phyloP scores from a whole-genome alignment of 225 moss, liverwort and hornwort species.

The Physcomitrium patens region DNA sequence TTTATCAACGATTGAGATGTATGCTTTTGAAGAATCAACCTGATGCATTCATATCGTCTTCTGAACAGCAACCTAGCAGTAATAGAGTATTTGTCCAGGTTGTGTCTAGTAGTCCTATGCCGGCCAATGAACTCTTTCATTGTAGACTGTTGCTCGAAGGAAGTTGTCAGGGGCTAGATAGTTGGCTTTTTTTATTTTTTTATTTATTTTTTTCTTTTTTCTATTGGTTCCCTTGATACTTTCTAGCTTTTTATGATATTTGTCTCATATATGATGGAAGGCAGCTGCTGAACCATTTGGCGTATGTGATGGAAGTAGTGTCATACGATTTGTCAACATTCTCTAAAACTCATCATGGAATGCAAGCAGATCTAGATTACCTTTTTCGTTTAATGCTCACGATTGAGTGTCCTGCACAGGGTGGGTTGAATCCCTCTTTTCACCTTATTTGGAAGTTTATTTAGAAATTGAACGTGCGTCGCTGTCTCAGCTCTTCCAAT shows the following conservation, averaged over 20 bases:
- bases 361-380: neutral
- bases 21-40: neutral
- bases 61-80: conserved; percentile 8
- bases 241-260: neutral
- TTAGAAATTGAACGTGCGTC: conserved; percentile 89
- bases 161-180: neutral
- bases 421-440: conserved; percentile 74
- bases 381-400: neutral
- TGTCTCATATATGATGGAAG: conserved; percentile 5
- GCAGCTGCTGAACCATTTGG: conserved; percentile 14
- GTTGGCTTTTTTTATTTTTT: neutral
- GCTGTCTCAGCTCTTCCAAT: conserved; percentile 74
- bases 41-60: neutral
- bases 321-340: conserved; percentile 2
- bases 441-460: conserved; percentile 80
- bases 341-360: conserved; percentile 10
- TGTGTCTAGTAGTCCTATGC: conserved; percentile 18
- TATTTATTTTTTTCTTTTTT: neutral
- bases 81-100: conserved; percentile 5
- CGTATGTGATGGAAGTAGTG: conserved; percentile 1
- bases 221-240: neutral
- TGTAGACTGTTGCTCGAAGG: conserved; percentile 12
- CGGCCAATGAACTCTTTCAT: neutral
- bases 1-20: conserved; percentile 11
- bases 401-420: conserved; percentile 49